Conservation (phyloP, 441 rosid genomes). For the Geranium incanum region DNA sequence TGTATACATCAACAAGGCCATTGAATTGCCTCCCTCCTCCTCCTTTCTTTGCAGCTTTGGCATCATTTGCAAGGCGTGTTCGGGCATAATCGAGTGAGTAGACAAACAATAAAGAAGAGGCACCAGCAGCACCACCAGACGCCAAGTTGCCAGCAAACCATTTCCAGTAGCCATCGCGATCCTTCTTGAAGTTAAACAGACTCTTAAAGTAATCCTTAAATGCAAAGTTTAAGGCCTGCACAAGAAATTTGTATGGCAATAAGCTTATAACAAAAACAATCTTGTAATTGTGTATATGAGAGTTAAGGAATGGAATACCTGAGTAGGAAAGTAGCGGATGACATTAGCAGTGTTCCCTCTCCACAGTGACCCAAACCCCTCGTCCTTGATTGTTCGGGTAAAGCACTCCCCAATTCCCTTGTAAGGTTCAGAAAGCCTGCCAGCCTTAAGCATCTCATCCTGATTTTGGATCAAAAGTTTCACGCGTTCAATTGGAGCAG, state of each 20-base stretch:
- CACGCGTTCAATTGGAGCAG: slow-evolving; percentile 76
- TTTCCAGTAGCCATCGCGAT: slow-evolving; percentile 40
- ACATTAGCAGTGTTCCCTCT: slow-evolving; percentile 82
- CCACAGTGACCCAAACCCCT: slow-evolving; percentile 29
- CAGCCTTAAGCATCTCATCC: slow-evolving; percentile 74
- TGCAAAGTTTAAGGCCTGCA: slow-evolving; percentile 52
- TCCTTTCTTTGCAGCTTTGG: slow-evolving; percentile 44
- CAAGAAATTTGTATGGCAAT: background rate
- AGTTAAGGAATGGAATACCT: slow-evolving; percentile 28
- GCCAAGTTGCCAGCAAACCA: slow-evolving; percentile 54
- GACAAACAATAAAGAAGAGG: slow-evolving; percentile 30
- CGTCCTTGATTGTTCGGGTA: slow-evolving; percentile 45
- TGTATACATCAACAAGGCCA: too few species aligned
- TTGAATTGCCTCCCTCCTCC: slow-evolving; percentile 40
- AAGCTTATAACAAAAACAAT: background rate
- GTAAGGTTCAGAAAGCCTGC: slow-evolving; percentile 66
- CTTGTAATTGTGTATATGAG: too few species aligned
- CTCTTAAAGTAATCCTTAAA: slow-evolving; percentile 55
- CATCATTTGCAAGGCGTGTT: slow-evolving; percentile 47
- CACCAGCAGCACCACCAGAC: slow-evolving; percentile 53
- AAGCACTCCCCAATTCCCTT: slow-evolving; percentile 72
- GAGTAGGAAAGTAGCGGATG: slow-evolving; percentile 76
- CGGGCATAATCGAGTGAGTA: slow-evolving; percentile 30
- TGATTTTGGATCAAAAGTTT: slow-evolving; percentile 25
- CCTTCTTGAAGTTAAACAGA: slow-evolving; percentile 45